Percentiles rank a stretch among this genome's conserved stretches.
Evolutionary conservation across 2,329 filamentous ascomycete genomes (phyloP).

Genomic region (Geosmithia morbida): DNA sequence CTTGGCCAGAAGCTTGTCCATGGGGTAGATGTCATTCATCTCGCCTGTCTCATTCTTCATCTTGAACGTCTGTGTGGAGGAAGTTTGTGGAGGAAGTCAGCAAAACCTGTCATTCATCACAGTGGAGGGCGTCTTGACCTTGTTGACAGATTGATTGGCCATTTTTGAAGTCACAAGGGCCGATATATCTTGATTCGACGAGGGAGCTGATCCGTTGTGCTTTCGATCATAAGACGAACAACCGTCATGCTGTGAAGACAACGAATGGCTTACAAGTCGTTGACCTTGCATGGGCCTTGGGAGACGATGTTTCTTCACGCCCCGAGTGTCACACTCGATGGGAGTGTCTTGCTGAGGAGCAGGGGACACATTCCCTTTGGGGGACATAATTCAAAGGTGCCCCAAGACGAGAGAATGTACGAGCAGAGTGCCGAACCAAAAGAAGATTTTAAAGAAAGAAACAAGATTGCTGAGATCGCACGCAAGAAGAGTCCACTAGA

Average conservation of each 20-base stretch:
- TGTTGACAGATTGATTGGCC: conserved; percentile 31
- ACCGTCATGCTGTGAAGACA: neutral
- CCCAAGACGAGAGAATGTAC: conserved; percentile 2
- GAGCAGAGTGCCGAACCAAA: conserved; percentile 2
- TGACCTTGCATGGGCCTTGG: neutral
- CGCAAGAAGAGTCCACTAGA: conserved; percentile 12
- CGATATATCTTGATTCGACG: conserved; percentile 19
- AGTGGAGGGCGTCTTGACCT: conserved; percentile 19
- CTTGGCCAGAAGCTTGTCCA: conserved; percentile 62
- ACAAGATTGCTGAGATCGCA: conserved; percentile 13
- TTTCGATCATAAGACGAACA: neutral
- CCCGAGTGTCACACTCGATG: neutral
- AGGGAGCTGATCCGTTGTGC: neutral
- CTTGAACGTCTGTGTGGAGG: conserved; percentile 26
- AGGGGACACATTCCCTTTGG: conserved; percentile 11
- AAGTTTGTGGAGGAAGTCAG: conserved; percentile 14
- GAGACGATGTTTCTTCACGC: neutral
- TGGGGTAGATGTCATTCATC: conserved; percentile 29
- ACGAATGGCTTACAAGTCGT: neutral
- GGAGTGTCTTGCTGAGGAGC: conserved; percentile 11
- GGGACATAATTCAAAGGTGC: conserved; percentile 13
- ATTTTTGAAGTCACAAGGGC: conserved; percentile 31
- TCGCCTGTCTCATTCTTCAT: conserved; percentile 22
- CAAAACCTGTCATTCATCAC: conserved; percentile 4
- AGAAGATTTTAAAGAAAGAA: conserved; percentile 4